Conservation (phyloP, 495 filamentous ascomycete species). For the Thermothielavioides terrestris region DNA sequence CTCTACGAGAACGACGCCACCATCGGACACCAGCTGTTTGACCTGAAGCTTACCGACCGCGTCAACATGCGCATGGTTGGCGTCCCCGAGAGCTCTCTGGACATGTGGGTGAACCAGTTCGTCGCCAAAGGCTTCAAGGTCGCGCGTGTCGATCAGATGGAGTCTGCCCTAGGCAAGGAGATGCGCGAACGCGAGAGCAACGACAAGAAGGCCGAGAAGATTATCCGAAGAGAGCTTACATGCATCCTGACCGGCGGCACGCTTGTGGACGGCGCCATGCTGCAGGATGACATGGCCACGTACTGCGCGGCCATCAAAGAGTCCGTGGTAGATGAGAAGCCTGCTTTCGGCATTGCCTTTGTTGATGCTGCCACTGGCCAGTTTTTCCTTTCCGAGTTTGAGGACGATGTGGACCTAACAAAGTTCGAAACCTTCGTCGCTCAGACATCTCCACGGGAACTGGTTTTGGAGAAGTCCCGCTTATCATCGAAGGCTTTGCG, state of each 20-base stretch:
- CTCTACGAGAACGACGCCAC: slow-evolving; percentile 98
- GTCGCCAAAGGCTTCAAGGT: slow-evolving; percentile 94
- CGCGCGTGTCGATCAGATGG: slow-evolving; percentile 90
- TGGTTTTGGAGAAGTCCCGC: slow-evolving; percentile 81
- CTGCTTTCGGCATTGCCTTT: slow-evolving; percentile 85
- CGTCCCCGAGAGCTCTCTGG: slow-evolving; percentile 80
- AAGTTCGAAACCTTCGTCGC: slow-evolving; percentile 98
- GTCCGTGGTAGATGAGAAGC: slow-evolving; percentile 61
- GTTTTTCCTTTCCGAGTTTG: slow-evolving; percentile 84
- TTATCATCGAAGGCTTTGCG: slow-evolving; percentile 77
- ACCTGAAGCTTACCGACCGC: slow-evolving; percentile 93
- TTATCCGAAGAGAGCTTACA: slow-evolving; percentile 84
- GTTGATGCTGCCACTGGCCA: slow-evolving; percentile 95
- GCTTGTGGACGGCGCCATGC: slow-evolving; percentile 89
- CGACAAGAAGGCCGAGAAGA: slow-evolving; percentile 66
- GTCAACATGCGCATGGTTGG: slow-evolving; percentile 99
- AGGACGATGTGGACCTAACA: slow-evolving; percentile 88
- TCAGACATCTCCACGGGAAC: slow-evolving; percentile 80
- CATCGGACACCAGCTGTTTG: slow-evolving; percentile 93
- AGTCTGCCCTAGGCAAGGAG: slow-evolving; percentile 91
- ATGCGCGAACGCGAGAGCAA: slow-evolving; percentile 81
- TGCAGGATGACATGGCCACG: slow-evolving; percentile 95
- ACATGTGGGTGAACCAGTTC: slow-evolving; percentile 92
- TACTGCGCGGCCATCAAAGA: slow-evolving; percentile 98
- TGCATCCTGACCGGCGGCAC: slow-evolving; percentile 89